A percentile compares a stretch with the other conserved stretches of the same genome.
Conservation (phyloP, 805 yeast genomes). For the Hagleromyces aurorensis region DNA sequence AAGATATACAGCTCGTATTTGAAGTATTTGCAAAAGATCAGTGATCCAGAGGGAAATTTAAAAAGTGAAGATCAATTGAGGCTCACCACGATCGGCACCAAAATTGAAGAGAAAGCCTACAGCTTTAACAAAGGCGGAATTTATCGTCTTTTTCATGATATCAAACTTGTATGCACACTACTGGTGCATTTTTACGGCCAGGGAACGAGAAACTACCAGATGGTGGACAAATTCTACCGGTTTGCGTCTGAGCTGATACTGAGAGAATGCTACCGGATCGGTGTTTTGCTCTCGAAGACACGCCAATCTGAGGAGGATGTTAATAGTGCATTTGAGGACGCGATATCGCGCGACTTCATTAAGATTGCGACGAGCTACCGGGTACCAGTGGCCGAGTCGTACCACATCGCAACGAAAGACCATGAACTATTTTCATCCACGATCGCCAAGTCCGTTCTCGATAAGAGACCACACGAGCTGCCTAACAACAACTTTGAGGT, state of each 20-base stretch:
- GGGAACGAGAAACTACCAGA: constrained; percentile 42
- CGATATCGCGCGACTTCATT: constrained; percentile 49
- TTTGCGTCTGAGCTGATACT: constrained; percentile 54
- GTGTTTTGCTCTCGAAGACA: constrained; percentile 22
- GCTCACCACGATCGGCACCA: constrained; percentile 37
- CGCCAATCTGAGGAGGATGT: constrained; percentile 7
- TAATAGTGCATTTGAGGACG: constrained; percentile 24
- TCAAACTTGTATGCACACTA: constrained; percentile 47
- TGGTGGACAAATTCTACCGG: constrained; percentile 56
- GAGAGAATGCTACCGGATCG: constrained; percentile 48
- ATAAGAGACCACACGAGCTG: constrained; percentile 59
- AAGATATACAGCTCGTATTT: constrained; percentile 38
- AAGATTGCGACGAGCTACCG: constrained; percentile 47
- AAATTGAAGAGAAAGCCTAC: constrained; percentile 36
- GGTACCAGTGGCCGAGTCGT: constrained; percentile 55
- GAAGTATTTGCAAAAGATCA: constrained; percentile 28
- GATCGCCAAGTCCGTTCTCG: constrained; percentile 61
- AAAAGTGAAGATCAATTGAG: constrained; percentile 20
- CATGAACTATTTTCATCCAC: constrained; percentile 76
- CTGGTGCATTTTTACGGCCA: constrained; percentile 40
- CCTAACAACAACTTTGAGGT: constrained; percentile 56
- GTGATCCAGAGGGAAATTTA: constrained; percentile 15
- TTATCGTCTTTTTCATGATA: constrained; percentile 58
- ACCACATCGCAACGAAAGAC: constrained; percentile 51
- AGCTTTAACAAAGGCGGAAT: constrained; percentile 31